Percentiles rank a stretch among this genome's conserved stretches.
phyloP scores from a whole-genome alignment of 2,329 filamentous ascomycete genomes.

The Diaporthe vaccinii region DNA sequence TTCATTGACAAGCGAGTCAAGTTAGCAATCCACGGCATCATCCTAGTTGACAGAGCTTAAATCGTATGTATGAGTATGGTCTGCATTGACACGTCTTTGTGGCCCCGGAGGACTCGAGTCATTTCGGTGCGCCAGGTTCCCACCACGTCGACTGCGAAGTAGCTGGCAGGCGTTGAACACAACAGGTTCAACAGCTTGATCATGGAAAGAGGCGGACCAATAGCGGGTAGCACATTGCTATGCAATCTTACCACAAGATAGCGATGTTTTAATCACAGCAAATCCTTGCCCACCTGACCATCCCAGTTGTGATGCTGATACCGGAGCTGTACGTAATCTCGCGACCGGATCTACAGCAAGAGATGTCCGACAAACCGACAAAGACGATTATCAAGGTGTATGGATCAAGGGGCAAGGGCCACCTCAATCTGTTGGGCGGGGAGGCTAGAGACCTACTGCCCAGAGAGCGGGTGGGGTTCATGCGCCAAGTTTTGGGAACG shows the following conservation, averaged over 20 bases:
- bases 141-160: no score
- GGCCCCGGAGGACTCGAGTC: no score
- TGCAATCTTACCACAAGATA: constrained; percentile 27
- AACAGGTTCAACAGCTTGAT: no score
- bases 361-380: constrained; percentile 20
- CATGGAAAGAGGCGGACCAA: no score
- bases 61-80: no score
- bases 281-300: neutral
- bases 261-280: neutral
- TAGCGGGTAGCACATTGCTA: neutral
- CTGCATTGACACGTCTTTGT: no score
- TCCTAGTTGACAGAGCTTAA: no score
- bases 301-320: constrained; percentile 47
- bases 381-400: constrained; percentile 9
- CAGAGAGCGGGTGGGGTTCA: neutral
- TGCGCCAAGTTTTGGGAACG: neutral
- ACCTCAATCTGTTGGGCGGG: constrained; percentile 4
- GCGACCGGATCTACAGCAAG: constrained; percentile 42
- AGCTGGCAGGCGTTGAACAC: no score
- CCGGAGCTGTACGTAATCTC: constrained; percentile 49
- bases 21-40: no score
- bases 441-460: neutral
- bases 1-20: no score
- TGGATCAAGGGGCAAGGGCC: constrained; percentile 15
- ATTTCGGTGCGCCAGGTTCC: no score